Evolutionary conservation across 1,284 basidiomycete genomes (phyloP), one percentile per base, ranked within the genome.

Genomic region (Microbotryum intermedium): DNA sequence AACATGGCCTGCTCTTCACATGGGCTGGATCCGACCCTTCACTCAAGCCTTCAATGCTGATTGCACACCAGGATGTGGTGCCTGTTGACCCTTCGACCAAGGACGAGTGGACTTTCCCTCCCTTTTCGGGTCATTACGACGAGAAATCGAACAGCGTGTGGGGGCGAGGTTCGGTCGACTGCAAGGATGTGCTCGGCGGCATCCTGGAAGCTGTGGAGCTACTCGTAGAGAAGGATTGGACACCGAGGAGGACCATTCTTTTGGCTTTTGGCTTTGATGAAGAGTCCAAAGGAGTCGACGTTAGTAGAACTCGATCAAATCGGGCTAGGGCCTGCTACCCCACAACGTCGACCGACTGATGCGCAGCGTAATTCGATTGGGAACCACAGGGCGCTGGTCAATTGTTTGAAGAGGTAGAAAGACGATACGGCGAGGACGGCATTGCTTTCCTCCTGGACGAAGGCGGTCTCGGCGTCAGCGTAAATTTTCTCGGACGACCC

Each of bases 211-310:
- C 79, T 0, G 68, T 80, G 11, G 79, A 80, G 68, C 74, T 74
- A 30, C 73, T 82, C 8, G 67, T 80, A n/a, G 64, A 70, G 7
- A 72, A 76, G 46, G 75, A 73, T 2, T 81, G 75, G 70, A 59
- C 66, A 21, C 60, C 60, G 11, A 28, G 46, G 1, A 47, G 83
- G 4, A 77, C 78, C 0, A 74, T 86, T 29, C 75, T 86, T 25
- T 75, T 86, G 28, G 79, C 82, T 1, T 83, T 82, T 54, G 86
- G 86, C n/a, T 82, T 82, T 59, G 85, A 87, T 67, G 86, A 87
- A 69, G 85, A 87, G 73, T 70, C 75, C 1, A 77, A 78, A 26
- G 83, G 83, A 9, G 46, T 50, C 28, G 70, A 82, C 80, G 34
- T 39, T 5, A 39, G 34, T 39, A 39, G 13, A 39, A 39, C 11